Conservation (phyloP, 768 basidiomycete genomes). For the Porphyrellus cyaneotinctus region DNA sequence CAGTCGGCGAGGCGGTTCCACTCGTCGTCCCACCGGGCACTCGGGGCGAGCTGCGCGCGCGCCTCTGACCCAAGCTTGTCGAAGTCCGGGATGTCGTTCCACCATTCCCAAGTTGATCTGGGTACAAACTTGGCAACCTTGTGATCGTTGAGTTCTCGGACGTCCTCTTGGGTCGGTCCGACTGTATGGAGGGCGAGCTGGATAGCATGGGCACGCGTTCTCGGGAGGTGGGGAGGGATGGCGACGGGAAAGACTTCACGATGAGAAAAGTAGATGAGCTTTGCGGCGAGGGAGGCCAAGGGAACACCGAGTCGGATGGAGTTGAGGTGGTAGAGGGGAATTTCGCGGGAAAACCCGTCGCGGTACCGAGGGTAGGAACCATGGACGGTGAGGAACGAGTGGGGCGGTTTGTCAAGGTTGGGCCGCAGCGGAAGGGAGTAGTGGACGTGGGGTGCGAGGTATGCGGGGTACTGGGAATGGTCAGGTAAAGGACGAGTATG, state of each 20-base stretch:
- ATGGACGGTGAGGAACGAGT: conserved; percentile 36
- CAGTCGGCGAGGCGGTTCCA: conserved; percentile 55
- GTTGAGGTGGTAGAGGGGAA: conserved; percentile 30
- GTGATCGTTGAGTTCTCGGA: conserved; percentile 51
- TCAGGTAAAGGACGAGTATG: conserved; percentile 1
- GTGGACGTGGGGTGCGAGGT: conserved; percentile 60
- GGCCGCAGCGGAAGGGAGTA: conserved; percentile 47
- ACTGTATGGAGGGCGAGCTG: conserved; percentile 25
- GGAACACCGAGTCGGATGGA: conserved; percentile 34
- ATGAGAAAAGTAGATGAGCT: conserved; percentile 58
- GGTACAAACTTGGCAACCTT: conserved; percentile 32
- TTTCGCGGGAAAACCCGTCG: conserved; percentile 28
- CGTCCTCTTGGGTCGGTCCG: conserved; percentile 54
- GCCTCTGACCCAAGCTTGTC: conserved; percentile 26
- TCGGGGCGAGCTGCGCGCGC: conserved; percentile 31
- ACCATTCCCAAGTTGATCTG: conserved; percentile 19
- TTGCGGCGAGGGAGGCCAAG: conserved; percentile 53
- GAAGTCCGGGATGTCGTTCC: conserved; percentile 10
- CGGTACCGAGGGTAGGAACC: conserved; percentile 49
- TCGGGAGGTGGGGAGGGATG: conserved; percentile 37
- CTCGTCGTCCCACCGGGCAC: conserved; percentile 50
- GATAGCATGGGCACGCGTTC: conserved; percentile 30
- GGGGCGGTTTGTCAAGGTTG: conserved; percentile 15
- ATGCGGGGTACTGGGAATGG: conserved; percentile 45
- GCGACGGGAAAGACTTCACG: conserved; percentile 46